Conservation (phyloP, 108 stramenopile species). For the Skeletonema potamos region DNA sequence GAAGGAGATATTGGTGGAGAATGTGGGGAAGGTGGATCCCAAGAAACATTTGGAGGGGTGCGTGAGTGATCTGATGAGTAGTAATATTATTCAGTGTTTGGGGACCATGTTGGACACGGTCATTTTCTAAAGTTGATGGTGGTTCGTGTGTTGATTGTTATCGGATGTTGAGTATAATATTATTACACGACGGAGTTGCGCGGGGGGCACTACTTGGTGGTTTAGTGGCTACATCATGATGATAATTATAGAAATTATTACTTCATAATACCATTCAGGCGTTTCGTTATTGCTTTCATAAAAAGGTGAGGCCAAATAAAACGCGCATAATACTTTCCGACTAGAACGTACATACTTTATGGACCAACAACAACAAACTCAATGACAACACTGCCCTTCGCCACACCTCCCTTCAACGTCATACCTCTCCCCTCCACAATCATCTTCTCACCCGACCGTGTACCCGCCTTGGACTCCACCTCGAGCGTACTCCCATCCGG, state of each 20-base stretch:
- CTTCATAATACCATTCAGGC: neutral
- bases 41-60: constrained; percentile 91
- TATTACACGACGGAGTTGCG: neutral
- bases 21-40: constrained; percentile 98
- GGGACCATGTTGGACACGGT: constrained; percentile 99
- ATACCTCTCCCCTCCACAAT: constrained; percentile 67
- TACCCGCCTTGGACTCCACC: constrained; percentile 42
- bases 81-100: constrained; percentile 96
- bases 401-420: constrained; percentile 59
- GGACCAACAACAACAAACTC: constrained; percentile 46
- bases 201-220: too few relatives aligned
- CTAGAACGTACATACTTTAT: neutral
- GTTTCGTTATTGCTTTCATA: too few relatives aligned
- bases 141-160: neutral
- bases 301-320: too few relatives aligned
- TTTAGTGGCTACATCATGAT: neutral
- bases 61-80: constrained; percentile 93
- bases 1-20: constrained; percentile 84
- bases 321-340: neutral
- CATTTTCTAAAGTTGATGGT: constrained; percentile 74
- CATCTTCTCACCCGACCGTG: constrained; percentile 43
- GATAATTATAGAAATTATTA: neutral
- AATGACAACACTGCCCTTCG: constrained; percentile 67
- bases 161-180: too few relatives aligned
- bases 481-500: constrained; percentile 64